Conservation (phyloP, 768 basidiomycete genomes). For the Boletus bicolor region DNA sequence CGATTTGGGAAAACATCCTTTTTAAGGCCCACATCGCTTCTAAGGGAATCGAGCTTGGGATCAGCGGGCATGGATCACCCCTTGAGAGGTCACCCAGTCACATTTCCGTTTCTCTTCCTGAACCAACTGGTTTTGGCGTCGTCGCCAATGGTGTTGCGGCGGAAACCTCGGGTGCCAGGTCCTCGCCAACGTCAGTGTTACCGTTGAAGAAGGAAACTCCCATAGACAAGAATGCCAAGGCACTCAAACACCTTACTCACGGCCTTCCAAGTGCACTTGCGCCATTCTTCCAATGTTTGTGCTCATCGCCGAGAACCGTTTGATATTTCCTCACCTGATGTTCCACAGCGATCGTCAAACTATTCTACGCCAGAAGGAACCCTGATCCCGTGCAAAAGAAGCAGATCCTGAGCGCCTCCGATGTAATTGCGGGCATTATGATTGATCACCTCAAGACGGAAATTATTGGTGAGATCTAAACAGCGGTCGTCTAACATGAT, state of each 20-base stretch:
- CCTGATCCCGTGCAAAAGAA: conserved; percentile 73
- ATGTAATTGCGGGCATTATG: conserved; percentile 68
- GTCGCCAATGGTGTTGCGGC: conserved; percentile 29
- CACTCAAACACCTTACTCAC: conserved; percentile 75
- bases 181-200: conserved; percentile 23
- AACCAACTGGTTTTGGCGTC: conserved; percentile 31
- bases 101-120: conserved; percentile 40
- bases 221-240: conserved; percentile 65
- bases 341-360: conserved; percentile 71
- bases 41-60: conserved; percentile 51
- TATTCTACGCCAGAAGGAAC: conserved; percentile 79
- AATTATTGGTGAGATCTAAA: conserved; percentile 42
- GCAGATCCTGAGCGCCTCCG: conserved; percentile 69
- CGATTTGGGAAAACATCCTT: conserved; percentile 83
- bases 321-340: conserved; percentile 10
- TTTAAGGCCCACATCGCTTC: conserved; percentile 58
- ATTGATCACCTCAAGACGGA: conserved; percentile 61
- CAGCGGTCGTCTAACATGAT: conserved; percentile 11
- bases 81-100: conserved; percentile 48
- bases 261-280: conserved; percentile 72
- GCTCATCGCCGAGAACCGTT: neutral
- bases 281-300: conserved; percentile 83
- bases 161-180: conserved; percentile 21
- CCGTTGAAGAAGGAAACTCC: conserved; percentile 42
- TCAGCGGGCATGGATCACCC: conserved; percentile 44